Conservation (phyloP, 495 filamentous ascomycete species). For the Mytilinidion resinicola region DNA sequence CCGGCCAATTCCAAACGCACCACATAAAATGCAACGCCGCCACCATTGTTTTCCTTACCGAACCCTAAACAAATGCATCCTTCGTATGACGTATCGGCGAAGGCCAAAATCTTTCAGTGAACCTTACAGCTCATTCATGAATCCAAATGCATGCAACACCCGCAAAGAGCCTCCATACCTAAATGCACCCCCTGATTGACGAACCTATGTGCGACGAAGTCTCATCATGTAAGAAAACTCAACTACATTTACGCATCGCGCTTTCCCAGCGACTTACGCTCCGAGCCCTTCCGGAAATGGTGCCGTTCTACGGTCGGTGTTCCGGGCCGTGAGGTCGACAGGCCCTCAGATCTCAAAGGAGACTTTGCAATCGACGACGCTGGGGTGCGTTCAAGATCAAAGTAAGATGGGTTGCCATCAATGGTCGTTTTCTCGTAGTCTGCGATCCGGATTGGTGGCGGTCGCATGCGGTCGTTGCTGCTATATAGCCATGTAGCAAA, state of each 20-base stretch:
- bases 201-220: too few relatives aligned
- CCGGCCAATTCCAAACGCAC: too few relatives aligned
- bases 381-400: slow-evolving; percentile 47
- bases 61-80: too few relatives aligned
- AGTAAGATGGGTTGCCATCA: slow-evolving; percentile 41
- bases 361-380: slow-evolving; percentile 27
- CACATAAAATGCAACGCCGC: too few relatives aligned
- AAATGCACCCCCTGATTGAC: too few relatives aligned
- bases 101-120: too few relatives aligned
- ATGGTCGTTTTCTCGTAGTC: slow-evolving; percentile 67
- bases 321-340: slow-evolving; percentile 60
- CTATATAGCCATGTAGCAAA: slow-evolving; percentile 82
- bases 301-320: slow-evolving; percentile 49
- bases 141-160: too few relatives aligned
- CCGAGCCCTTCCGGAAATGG: slow-evolving; percentile 40
- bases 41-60: too few relatives aligned
- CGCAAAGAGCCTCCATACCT: too few relatives aligned
- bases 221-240: too few relatives aligned
- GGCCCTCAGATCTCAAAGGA: slow-evolving; percentile 47
- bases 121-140: too few relatives aligned
- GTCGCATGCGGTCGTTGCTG: slow-evolving; percentile 41
- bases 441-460: slow-evolving; percentile 68
- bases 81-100: too few relatives aligned
- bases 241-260: slow-evolving; percentile 13
- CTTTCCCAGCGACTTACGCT: slow-evolving; percentile 28